These are phyloP conservation scores for Cudoniella acicularis DNA, from an alignment of 495 filamentous ascomycete species.

Conservation along the genomic window DNA sequence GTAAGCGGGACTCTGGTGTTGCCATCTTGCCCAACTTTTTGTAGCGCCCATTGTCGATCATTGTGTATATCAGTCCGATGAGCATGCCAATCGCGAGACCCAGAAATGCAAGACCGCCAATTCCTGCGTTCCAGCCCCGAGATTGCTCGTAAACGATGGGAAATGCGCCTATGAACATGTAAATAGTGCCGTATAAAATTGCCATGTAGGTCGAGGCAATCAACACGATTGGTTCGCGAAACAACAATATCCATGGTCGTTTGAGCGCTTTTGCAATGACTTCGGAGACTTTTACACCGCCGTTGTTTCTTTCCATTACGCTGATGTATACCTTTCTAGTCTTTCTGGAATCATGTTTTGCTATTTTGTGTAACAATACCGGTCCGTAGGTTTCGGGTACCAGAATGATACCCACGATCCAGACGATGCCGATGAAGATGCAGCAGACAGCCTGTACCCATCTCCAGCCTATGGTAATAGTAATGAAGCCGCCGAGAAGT, in stretches of 20 bases:
- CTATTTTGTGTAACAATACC: slow-evolving; percentile 68
- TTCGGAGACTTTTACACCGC: no score
- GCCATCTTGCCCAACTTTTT: slow-evolving; percentile 49
- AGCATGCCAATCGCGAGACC: slow-evolving; percentile 79
- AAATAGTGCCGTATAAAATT: slow-evolving; percentile 72
- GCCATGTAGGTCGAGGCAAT: slow-evolving; percentile 67
- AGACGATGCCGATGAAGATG: slow-evolving; percentile 67
- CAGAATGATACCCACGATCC: slow-evolving; percentile 57
- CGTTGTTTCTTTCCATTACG: no score
- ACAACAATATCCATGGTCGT: slow-evolving; percentile 48
- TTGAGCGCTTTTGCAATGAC: slow-evolving; percentile 42
- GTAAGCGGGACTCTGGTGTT: slow-evolving; percentile 71
- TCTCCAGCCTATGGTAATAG: slow-evolving; percentile 51
- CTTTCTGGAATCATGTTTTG: slow-evolving; percentile 56
- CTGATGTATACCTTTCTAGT: slow-evolving; percentile 61
- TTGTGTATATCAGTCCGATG: slow-evolving; percentile 59
- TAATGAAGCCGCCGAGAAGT: slow-evolving; percentile 38
- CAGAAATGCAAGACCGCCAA: slow-evolving; percentile 74
- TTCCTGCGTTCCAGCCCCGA: slow-evolving; percentile 68
- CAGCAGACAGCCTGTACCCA: slow-evolving; percentile 49
- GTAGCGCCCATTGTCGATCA: slow-evolving; percentile 62
- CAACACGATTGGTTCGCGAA: slow-evolving; percentile 78
- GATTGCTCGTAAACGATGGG: slow-evolving; percentile 71
- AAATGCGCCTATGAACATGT: slow-evolving; percentile 89
- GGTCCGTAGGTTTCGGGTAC: slow-evolving; percentile 82